These are phyloP conservation scores for Mycena vitilis DNA, from an alignment of 768 basidiomycete species.

Conservation along the genomic window DNA sequence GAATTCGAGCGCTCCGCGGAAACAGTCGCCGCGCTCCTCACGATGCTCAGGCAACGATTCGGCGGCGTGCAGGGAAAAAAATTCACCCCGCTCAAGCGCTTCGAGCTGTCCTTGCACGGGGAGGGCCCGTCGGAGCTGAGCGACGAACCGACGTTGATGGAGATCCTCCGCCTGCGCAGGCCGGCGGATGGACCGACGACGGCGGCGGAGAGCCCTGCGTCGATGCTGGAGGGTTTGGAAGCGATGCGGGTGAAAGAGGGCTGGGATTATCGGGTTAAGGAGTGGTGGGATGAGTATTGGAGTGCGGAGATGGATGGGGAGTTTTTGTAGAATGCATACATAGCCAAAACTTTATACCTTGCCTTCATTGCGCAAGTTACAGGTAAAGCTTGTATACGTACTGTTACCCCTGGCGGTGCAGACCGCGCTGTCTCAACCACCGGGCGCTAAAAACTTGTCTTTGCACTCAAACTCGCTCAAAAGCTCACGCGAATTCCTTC, in stretches of 20 bases:
- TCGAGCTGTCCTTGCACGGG: neutral
- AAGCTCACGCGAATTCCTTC: neutral
- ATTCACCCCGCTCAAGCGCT: neutral
- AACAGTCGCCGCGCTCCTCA: neutral
- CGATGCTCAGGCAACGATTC: slow-evolving; percentile 18
- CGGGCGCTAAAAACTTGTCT: no score
- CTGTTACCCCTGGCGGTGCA: no score
- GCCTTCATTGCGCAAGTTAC: no score
- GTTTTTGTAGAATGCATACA: slow-evolving; percentile 15
- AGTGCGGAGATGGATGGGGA: neutral
- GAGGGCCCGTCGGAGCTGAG: neutral
- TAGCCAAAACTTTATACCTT: no score
- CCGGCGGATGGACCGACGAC: neutral
- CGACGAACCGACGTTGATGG: no score
- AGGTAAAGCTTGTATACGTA: no score
- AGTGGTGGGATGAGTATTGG: slow-evolving; percentile 1
- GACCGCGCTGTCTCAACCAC: no score
- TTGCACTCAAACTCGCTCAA: no score
- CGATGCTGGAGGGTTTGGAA: neutral
- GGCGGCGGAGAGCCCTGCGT: no score
- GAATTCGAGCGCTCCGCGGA: neutral
- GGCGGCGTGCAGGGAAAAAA: neutral
- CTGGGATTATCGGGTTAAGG: slow-evolving; percentile 5
- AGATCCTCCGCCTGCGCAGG: neutral
- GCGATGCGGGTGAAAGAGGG: neutral